These are phyloP conservation scores for Limnanthes douglasii DNA, from an alignment of 345 rosid species.

Conservation along the genomic window DNA sequence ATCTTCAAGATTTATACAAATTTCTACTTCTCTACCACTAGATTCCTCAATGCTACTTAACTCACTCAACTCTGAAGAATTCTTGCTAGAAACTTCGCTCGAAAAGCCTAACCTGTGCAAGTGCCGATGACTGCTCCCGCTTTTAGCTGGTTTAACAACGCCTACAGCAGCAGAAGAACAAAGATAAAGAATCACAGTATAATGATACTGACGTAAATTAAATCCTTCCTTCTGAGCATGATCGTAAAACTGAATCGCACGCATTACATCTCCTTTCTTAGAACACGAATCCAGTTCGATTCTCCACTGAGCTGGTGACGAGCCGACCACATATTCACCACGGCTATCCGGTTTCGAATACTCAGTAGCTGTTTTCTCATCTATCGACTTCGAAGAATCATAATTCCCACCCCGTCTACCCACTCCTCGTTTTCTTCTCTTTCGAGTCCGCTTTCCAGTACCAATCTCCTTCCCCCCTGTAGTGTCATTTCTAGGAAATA, in stretches of 20 bases:
- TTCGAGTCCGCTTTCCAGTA: slow-evolving; percentile 7
- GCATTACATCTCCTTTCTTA: slow-evolving; percentile 38
- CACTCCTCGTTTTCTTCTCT: slow-evolving; percentile 5
- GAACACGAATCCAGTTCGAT: slow-evolving; percentile 42
- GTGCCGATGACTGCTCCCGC: slow-evolving; percentile 25
- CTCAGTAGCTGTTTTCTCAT: slow-evolving; percentile 2
- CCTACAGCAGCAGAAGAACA: slow-evolving; percentile 67
- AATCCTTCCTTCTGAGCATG: slow-evolving; percentile 26
- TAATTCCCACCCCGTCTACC: not conserved
- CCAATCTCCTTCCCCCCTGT: slow-evolving; percentile 17
- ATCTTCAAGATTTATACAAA: not conserved
- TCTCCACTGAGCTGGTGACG: slow-evolving; percentile 12
- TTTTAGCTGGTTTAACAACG: slow-evolving; percentile 45
- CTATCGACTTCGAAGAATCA: slow-evolving; percentile 5
- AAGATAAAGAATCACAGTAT: slow-evolving; percentile 36
- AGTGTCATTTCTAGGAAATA: too few species aligned
- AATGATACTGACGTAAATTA: slow-evolving; percentile 33
- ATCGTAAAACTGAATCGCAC: slow-evolving; percentile 39
- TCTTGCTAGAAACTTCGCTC: slow-evolving; percentile 5
- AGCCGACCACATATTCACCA: slow-evolving; percentile 9
- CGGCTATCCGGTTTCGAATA: slow-evolving; percentile 2
- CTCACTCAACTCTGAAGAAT: slow-evolving; percentile 3
- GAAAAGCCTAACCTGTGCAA: slow-evolving; percentile 10
- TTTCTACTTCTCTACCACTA: slow-evolving; percentile 2
- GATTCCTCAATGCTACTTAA: not conserved